Evolutionary conservation across 164 flowering plant species (phyloP).

Genomic region (Stephania japonica): DNA sequence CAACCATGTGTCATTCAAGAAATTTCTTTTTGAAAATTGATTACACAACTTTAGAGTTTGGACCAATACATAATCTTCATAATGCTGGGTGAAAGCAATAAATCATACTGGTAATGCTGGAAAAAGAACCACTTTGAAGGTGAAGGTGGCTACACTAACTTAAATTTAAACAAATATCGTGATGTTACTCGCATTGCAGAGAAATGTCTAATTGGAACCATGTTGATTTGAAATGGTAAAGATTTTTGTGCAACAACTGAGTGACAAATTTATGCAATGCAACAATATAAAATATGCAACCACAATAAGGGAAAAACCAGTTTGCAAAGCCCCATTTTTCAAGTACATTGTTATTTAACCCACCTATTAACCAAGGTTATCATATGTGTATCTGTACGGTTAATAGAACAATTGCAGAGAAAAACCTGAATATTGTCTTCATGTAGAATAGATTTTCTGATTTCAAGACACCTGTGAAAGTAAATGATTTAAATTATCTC

Average conservation of each 20-base stretch:
- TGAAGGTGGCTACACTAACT: too few species aligned
- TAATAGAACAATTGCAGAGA: background rate
- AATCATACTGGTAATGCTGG: too few species aligned
- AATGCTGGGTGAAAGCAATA: too few species aligned
- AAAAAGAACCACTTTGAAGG: too few species aligned
- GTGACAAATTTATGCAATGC: background rate
- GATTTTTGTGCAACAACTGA: background rate
- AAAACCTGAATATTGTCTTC: conserved; percentile 70
- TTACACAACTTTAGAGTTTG: too few species aligned
- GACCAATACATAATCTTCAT: too few species aligned
- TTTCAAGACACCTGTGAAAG: conserved; percentile 63
- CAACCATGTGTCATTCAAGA: too few species aligned
- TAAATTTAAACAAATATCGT: background rate
- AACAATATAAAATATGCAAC: background rate
- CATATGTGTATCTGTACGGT: too few species aligned
- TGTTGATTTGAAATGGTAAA: background rate
- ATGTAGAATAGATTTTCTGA: conserved; percentile 52
- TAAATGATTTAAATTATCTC: conserved; percentile 1
- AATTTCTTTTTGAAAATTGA: too few species aligned
- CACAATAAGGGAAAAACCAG: background rate
- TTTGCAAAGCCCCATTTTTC: background rate
- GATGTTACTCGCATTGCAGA: background rate
- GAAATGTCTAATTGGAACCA: background rate
- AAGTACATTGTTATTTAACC: background rate
- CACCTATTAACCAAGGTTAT: too few species aligned